Conservation (phyloP, 345 rosid species). For the Isatis tinctoria region DNA sequence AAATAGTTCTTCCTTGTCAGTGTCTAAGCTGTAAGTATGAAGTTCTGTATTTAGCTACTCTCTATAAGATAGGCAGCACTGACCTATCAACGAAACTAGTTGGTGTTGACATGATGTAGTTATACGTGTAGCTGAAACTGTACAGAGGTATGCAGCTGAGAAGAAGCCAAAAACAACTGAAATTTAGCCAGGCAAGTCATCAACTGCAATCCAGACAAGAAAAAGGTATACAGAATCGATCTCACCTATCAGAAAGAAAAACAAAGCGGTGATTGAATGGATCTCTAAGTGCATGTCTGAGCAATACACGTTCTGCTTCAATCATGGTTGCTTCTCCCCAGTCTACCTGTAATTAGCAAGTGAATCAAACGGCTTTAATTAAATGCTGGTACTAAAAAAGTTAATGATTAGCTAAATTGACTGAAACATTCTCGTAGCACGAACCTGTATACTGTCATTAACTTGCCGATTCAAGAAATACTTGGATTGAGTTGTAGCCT, state of each 20-base stretch:
- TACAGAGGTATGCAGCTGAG: slow-evolving; percentile 96
- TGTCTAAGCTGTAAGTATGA: not conserved
- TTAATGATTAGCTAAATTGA: not conserved
- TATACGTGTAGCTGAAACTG: slow-evolving; percentile 87
- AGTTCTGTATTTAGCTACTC: not conserved
- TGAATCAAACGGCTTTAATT: not conserved
- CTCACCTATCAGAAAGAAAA: slow-evolving; percentile 94
- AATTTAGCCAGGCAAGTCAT: slow-evolving; percentile 33
- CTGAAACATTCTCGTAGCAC: not conserved
- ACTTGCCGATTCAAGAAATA: slow-evolving; percentile 78
- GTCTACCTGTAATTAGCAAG: slow-evolving; percentile 61
- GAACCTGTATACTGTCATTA: slow-evolving; percentile 86
- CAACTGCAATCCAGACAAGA: not conserved
- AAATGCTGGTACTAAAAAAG: not conserved
- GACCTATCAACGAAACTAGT: slow-evolving; percentile 98
- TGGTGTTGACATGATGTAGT: slow-evolving; percentile 84
- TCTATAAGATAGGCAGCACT: slow-evolving; percentile 24
- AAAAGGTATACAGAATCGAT: slow-evolving; percentile 8
- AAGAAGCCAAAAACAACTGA: slow-evolving; percentile 40
- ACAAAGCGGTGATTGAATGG: slow-evolving; percentile 74
- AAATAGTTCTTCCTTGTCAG: not conserved
- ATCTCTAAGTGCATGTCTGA: slow-evolving; percentile 82
- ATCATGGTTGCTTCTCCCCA: slow-evolving; percentile 98
- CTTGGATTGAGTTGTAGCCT: slow-evolving; percentile 73
- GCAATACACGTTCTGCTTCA: slow-evolving; percentile 90